Conservation (phyloP, 1,139 yeast species). For the Petasospora fabianii region DNA sequence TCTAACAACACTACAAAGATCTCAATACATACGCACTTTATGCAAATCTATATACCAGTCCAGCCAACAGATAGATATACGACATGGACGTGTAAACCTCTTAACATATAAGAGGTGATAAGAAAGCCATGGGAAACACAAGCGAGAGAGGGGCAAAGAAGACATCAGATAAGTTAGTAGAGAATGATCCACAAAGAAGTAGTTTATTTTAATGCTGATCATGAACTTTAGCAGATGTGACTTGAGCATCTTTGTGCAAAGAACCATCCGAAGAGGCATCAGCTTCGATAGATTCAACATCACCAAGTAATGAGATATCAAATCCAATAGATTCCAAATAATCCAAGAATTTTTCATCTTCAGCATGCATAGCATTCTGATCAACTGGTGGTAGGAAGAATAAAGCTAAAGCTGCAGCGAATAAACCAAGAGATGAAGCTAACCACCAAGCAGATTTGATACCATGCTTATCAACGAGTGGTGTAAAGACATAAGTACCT, state of each 20-base stretch:
- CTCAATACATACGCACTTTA: no score
- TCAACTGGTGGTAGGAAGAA: slow-evolving; percentile 77
- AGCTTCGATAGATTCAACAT: slow-evolving; percentile 2
- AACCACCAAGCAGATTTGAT: slow-evolving; percentile 79
- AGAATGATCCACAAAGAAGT: no score
- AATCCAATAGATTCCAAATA: slow-evolving; percentile 60
- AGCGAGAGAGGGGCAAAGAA: no score
- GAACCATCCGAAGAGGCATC: neutral
- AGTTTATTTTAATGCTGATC: no score
- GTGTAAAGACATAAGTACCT: slow-evolving; percentile 86
- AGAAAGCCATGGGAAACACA: no score
- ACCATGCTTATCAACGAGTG: slow-evolving; percentile 53
- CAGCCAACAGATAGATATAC: no score
- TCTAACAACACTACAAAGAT: no score
- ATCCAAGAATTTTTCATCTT: slow-evolving; percentile 65
- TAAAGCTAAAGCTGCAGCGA: slow-evolving; percentile 65
- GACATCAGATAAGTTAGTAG: no score
- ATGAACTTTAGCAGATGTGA: no score
- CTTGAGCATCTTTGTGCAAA: neutral
- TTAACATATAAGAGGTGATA: no score
- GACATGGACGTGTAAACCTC: no score
- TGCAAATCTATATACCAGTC: no score
- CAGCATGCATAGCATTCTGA: slow-evolving; percentile 76
- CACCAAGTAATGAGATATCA: slow-evolving; percentile 41
- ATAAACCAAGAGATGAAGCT: slow-evolving; percentile 69